Conservation (phyloP, 495 filamentous ascomycete species). For the Xanthoparmelia taractica region DNA sequence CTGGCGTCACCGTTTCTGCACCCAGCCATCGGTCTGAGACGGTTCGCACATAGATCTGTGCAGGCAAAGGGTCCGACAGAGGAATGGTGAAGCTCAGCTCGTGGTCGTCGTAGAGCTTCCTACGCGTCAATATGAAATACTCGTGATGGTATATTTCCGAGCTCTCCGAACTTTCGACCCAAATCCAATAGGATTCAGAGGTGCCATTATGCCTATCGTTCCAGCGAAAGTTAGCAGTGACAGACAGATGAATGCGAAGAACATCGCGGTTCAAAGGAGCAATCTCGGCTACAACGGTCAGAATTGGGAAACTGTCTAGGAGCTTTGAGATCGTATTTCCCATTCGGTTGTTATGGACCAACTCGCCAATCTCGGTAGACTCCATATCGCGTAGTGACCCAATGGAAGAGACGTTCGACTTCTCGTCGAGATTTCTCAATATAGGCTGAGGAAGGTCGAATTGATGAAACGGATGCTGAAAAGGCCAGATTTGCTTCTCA, state of each 20-base stretch:
- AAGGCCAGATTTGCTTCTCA: conserved; percentile 89
- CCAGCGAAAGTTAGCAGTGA: conserved; percentile 90
- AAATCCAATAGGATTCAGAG: conserved; percentile 95
- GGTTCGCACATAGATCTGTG: conserved; percentile 90
- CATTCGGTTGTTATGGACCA: conserved; percentile 86
- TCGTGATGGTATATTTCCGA: conserved; percentile 98
- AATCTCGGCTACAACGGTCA: conserved; percentile 86
- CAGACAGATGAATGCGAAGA: conserved; percentile 70
- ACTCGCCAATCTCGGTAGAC: conserved; percentile 73
- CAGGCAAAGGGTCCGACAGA: conserved; percentile 81
- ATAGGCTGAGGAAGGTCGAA: conserved; percentile 85
- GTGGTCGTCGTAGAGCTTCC: conserved; percentile 87
- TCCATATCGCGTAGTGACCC: conserved; percentile 89
- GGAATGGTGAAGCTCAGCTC: conserved; percentile 98
- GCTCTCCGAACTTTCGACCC: conserved; percentile 98
- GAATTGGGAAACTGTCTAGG: conserved; percentile 83
- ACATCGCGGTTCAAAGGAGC: conserved; percentile 94
- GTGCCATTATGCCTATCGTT: conserved; percentile 91
- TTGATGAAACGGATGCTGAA: conserved; percentile 89
- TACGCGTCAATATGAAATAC: conserved; percentile 83
- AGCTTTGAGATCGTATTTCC: conserved; percentile 72
- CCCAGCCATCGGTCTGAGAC: conserved; percentile 95
- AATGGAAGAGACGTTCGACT: conserved; percentile 60
- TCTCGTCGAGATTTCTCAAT: conserved; percentile 72
- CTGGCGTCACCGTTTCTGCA: conserved; percentile 87